These are phyloP conservation scores for Calocera cornea DNA, from an alignment of 768 basidiomycete genomes.

Conservation along the genomic window DNA sequence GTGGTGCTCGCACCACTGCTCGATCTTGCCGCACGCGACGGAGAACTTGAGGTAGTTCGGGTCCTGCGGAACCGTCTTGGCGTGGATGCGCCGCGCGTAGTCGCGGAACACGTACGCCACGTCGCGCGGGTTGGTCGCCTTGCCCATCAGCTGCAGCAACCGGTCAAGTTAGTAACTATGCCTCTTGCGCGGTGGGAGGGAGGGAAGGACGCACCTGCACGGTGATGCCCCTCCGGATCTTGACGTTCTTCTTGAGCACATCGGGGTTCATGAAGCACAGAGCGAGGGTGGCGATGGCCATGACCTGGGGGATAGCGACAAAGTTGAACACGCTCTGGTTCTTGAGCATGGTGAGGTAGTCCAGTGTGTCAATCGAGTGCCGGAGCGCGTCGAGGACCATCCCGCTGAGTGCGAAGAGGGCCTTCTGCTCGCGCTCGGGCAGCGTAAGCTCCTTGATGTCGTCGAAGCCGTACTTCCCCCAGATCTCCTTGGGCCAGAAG, in stretches of 20 bases:
- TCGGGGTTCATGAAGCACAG: slow-evolving; percentile 85
- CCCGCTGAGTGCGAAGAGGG: slow-evolving; percentile 67
- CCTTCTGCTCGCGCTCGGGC: slow-evolving; percentile 45
- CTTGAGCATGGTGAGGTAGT: slow-evolving; percentile 73
- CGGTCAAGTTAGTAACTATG: neutral
- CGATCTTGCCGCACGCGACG: slow-evolving; percentile 82
- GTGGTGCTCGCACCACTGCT: slow-evolving; percentile 84
- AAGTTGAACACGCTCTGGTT: slow-evolving; percentile 94
- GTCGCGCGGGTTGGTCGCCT: slow-evolving; percentile 80
- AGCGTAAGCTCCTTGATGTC: slow-evolving; percentile 56
- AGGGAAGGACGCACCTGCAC: slow-evolving; percentile 39
- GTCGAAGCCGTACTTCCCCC: slow-evolving; percentile 62
- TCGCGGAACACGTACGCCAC: slow-evolving; percentile 80
- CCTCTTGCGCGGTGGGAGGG: neutral
- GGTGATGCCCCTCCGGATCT: slow-evolving; percentile 87
- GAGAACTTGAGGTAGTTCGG: slow-evolving; percentile 76
- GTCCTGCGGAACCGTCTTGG: slow-evolving; percentile 62
- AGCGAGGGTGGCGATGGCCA: slow-evolving; percentile 90
- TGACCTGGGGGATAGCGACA: slow-evolving; percentile 83
- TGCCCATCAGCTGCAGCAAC: slow-evolving; percentile 74
- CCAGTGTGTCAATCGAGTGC: slow-evolving; percentile 73
- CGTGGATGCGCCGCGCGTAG: slow-evolving; percentile 69
- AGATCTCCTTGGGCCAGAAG: slow-evolving; percentile 95
- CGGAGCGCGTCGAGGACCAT: slow-evolving; percentile 82
- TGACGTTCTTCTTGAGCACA: slow-evolving; percentile 79